Evolutionary conservation across 2,329 filamentous ascomycete genomes (phyloP).

Genomic region (Aureobasidium sp.): DNA sequence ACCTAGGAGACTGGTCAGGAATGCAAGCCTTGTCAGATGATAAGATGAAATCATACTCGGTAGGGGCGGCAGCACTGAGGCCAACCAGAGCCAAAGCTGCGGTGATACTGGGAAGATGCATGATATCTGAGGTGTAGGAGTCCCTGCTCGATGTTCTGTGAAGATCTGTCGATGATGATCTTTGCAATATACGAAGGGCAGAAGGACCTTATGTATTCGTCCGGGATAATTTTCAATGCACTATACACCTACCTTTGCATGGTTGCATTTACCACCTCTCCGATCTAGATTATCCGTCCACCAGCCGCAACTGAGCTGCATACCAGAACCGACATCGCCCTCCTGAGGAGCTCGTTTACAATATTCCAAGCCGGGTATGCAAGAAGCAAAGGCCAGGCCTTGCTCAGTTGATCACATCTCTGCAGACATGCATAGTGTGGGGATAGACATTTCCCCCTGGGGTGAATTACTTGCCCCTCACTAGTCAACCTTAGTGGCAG

Average conservation of each 20-base stretch:
- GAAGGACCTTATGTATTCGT: slow-evolving; percentile 1
- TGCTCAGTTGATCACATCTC: not conserved
- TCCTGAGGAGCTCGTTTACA: not conserved
- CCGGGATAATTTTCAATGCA: not conserved
- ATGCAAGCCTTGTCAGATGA: not conserved
- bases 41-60: slow-evolving; percentile 24
- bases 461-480: slow-evolving; percentile 6
- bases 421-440: slow-evolving; percentile 4
- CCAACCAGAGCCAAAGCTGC: slow-evolving; percentile 29
- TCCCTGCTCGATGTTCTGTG: not conserved
- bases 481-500: not conserved
- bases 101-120: slow-evolving; percentile 29
- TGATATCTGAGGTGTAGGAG: slow-evolving; percentile 9
- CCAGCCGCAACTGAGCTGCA: not conserved
- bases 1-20: not conserved
- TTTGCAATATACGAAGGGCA: not conserved
- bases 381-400: slow-evolving; percentile 4
- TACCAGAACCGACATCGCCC: not conserved
- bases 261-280: not conserved
- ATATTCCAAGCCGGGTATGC: slow-evolving; percentile 14
- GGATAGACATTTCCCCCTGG: slow-evolving; percentile 11
- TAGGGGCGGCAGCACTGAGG: slow-evolving; percentile 26
- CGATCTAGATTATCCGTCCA: slow-evolving; percentile 3
- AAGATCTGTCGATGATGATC: not conserved
- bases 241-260: not conserved